Evolutionary conservation across 371 early-diverging fungal species (phyloP).

Genomic region (Rhizomucor miehei): DNA sequence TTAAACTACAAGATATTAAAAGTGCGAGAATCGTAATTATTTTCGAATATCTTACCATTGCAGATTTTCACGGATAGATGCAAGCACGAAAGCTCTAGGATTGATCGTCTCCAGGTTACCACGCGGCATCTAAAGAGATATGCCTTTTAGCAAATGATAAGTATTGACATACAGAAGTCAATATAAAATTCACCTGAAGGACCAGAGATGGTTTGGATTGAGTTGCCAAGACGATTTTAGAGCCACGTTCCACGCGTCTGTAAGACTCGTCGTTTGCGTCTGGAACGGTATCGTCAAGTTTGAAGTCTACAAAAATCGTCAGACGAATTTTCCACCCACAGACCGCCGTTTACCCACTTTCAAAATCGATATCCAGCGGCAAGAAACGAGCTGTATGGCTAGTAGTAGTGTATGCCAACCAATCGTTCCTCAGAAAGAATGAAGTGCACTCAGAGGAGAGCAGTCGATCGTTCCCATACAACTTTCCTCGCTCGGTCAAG

Average conservation of each 20-base stretch:
- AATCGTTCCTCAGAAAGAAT: slow-evolving; percentile 79
- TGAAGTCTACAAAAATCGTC: slow-evolving; percentile 28
- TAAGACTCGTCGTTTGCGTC: slow-evolving; percentile 70
- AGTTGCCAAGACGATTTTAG: slow-evolving; percentile 77
- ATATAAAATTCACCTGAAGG: slow-evolving; percentile 55
- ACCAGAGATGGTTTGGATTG: slow-evolving; percentile 73
- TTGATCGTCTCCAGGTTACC: slow-evolving; percentile 96
- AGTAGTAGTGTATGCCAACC: slow-evolving; percentile 82
- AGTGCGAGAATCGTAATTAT: no score
- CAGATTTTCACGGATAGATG: slow-evolving; percentile 71
- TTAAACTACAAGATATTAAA: slow-evolving; percentile 26
- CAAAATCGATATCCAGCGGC: slow-evolving; percentile 36
- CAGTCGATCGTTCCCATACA: slow-evolving; percentile 70
- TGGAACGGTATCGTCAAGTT: slow-evolving; percentile 47
- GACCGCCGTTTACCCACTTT: slow-evolving; percentile 8
- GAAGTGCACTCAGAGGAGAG: slow-evolving; percentile 82
- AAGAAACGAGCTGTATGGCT: slow-evolving; percentile 82
- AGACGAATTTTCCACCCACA: background rate
- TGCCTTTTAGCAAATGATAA: no score
- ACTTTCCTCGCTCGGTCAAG: slow-evolving; percentile 75
- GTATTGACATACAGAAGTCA: no score
- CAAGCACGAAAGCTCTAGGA: slow-evolving; percentile 89
- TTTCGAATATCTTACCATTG: slow-evolving; percentile 34
- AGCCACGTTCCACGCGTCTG: slow-evolving; percentile 89
- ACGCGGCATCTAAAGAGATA: slow-evolving; percentile 85